These are phyloP conservation scores for Buxus sempervirens DNA, from an alignment of 164 flowering plant genomes.

Conservation along the genomic window DNA sequence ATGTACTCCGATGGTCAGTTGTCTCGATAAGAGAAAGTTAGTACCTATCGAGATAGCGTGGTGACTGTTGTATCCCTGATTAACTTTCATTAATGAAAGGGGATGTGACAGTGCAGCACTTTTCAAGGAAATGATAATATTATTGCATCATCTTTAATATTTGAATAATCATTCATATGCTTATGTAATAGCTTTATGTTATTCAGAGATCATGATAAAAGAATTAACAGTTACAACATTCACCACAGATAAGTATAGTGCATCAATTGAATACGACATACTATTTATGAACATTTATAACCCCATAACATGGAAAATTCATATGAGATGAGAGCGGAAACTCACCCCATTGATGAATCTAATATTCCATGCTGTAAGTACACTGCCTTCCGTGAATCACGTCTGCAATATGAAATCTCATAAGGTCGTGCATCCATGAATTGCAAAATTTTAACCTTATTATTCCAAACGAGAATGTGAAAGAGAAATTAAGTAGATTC, in stretches of 20 bases:
- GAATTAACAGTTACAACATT: neutral
- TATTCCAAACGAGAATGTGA: neutral
- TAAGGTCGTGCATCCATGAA: conserved; percentile 12
- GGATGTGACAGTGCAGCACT: neutral
- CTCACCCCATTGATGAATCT: conserved; percentile 99
- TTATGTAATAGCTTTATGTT: neutral
- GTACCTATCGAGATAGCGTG: too few relatives aligned
- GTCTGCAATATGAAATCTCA: conserved; percentile 48
- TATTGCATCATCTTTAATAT: neutral
- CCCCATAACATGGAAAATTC: neutral
- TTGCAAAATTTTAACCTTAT: neutral
- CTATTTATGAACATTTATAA: neutral
- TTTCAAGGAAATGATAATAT: neutral
- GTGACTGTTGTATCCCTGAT: too few relatives aligned
- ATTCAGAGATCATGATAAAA: neutral
- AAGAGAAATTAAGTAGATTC: neutral
- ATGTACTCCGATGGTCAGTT: too few relatives aligned
- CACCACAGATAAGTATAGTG: neutral
- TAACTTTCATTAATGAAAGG: too few relatives aligned
- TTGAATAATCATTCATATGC: neutral
- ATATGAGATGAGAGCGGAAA: neutral
- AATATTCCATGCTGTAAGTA: conserved; percentile 89
- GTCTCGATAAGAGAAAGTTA: too few relatives aligned
- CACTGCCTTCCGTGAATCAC: conserved; percentile 79
- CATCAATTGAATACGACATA: neutral